phyloP scores from a whole-genome alignment of 345 rosid genomes.

The Melaleuca alternifolia region DNA sequence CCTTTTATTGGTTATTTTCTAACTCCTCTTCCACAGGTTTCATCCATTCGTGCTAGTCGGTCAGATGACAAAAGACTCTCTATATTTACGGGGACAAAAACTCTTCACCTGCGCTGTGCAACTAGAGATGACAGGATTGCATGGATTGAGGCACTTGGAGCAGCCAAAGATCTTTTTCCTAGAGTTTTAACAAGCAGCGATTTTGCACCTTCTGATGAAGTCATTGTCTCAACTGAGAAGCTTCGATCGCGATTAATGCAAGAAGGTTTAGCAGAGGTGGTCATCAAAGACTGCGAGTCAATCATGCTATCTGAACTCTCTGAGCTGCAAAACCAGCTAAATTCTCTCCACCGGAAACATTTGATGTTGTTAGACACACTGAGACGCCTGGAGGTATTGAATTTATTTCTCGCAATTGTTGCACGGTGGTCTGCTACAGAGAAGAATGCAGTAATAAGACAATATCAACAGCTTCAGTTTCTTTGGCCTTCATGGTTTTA shows the following conservation, averaged over 20 bases:
- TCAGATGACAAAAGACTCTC: conserved; percentile 96
- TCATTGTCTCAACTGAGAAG: conserved; percentile 78
- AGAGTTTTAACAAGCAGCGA: conserved; percentile 50
- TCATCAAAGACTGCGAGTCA: conserved; percentile 77
- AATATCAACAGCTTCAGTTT: neutral
- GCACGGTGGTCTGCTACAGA: neutral
- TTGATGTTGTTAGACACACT: conserved; percentile 55
- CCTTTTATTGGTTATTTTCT: neutral
- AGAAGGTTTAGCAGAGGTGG: conserved; percentile 65
- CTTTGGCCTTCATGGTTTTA: neutral
- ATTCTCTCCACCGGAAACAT: conserved; percentile 58
- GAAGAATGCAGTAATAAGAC: neutral
- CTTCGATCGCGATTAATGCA: conserved; percentile 56
- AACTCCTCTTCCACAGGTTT: conserved; percentile 48
- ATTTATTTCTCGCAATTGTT: neutral
- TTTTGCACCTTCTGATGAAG: conserved; percentile 58
- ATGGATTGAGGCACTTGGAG: conserved; percentile 82
- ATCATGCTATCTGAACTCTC: conserved; percentile 75
- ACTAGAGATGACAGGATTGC: conserved; percentile 69
- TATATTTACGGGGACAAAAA: conserved; percentile 92
- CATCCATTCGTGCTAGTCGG: conserved; percentile 88
- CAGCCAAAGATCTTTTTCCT: conserved; percentile 84
- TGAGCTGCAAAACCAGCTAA: conserved; percentile 62
- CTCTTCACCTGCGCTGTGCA: conserved; percentile 81
- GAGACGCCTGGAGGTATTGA: conserved; percentile 83